Percentiles rank a stretch among this genome's conserved stretches.
phyloP scores from a whole-genome alignment of 169 alveolate species.

The Neospora caninum region DNA sequence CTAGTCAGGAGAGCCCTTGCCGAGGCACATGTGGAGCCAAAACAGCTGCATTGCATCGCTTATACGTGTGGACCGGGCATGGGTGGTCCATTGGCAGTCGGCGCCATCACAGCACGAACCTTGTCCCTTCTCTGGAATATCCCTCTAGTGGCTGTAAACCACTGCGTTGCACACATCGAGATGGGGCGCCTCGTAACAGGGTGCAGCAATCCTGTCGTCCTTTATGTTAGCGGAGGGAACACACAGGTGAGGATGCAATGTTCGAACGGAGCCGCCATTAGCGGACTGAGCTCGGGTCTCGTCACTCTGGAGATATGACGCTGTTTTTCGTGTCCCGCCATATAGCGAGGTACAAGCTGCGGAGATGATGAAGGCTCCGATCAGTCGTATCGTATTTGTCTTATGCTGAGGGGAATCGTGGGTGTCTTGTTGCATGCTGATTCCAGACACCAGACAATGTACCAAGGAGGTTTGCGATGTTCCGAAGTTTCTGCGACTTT shows the following conservation, averaged over 20 bases:
- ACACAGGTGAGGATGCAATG: constrained; percentile 85
- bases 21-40: constrained; percentile 85
- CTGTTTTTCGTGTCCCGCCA: too few species aligned
- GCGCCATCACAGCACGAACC: constrained; percentile 96
- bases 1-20: constrained; percentile 89
- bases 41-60: constrained; percentile 88
- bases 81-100: constrained; percentile 97
- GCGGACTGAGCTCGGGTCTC: constrained; percentile 97
- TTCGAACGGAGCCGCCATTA: constrained; percentile 87
- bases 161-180: constrained; percentile 99
- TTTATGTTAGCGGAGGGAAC: constrained; percentile 99
- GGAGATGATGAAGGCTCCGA: too few species aligned
- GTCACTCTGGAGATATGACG: constrained; percentile 95
- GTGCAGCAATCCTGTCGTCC: constrained; percentile 92
- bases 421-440: too few species aligned
- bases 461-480: too few species aligned
- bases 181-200: constrained; percentile 97
- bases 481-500: too few species aligned
- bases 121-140: constrained; percentile 90
- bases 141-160: constrained; percentile 98
- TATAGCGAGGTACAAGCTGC: too few species aligned
- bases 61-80: constrained; percentile 99
- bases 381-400: too few species aligned
- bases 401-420: too few species aligned
- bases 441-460: too few species aligned